These are phyloP conservation scores for Tylopilus subfusipes DNA, from an alignment of 768 basidiomycete species.

Conservation along the genomic window DNA sequence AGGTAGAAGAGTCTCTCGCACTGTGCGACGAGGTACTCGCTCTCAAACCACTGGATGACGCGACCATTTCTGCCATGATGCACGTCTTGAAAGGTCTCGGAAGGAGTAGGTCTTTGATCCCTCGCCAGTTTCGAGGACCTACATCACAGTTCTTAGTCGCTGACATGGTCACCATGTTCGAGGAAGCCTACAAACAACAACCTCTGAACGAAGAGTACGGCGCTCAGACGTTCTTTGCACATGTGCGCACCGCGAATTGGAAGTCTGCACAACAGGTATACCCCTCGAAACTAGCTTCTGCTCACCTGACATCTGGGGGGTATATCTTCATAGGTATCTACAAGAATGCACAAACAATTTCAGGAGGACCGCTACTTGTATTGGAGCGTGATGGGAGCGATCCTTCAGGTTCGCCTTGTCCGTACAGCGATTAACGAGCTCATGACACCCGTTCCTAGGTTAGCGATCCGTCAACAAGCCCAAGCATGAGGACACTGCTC, in stretches of 20 bases:
- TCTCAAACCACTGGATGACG: constrained; percentile 68
- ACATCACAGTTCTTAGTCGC: constrained; percentile 43
- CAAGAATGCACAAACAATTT: constrained; percentile 80
- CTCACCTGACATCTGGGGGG: neutral
- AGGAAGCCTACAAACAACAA: constrained; percentile 79
- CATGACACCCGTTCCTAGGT: constrained; percentile 46
- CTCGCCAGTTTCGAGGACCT: neutral
- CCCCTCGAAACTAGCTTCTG: neutral
- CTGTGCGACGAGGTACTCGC: constrained; percentile 80
- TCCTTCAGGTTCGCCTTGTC: constrained; percentile 60
- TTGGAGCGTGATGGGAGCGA: constrained; percentile 77
- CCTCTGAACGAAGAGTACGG: constrained; percentile 82
- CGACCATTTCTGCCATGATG: constrained; percentile 75
- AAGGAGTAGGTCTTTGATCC: constrained; percentile 42
- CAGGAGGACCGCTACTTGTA: constrained; percentile 78
- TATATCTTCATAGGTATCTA: constrained; percentile 53
- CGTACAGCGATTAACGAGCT: constrained; percentile 5
- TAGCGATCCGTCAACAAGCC: constrained; percentile 59
- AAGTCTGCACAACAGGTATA: constrained; percentile 79
- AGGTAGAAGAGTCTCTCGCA: constrained; percentile 76
- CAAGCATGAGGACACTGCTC: constrained; percentile 61
- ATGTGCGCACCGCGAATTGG: constrained; percentile 77
- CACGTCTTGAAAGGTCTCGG: constrained; percentile 79
- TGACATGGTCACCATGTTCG: constrained; percentile 82
- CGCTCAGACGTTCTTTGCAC: constrained; percentile 81